Base-by-base conservation (phyloP, 2,329 filamentous ascomycete genomes). In the Beauveria pseudobassiana region DNA sequence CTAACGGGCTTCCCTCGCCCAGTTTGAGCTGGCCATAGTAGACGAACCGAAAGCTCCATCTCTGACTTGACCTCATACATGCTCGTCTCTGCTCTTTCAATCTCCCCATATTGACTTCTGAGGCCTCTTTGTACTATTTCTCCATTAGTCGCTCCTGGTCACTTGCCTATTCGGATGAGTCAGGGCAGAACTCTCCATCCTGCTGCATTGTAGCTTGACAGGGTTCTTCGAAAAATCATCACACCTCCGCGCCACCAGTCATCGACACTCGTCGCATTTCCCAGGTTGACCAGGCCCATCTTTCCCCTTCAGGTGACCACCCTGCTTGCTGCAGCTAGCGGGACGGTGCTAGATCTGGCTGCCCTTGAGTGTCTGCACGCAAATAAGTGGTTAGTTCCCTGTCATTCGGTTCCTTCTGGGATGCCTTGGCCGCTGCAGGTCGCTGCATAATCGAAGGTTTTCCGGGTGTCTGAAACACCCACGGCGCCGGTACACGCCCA, bases 191-290 rank as follows among this genome's bases (percentile, higher is more conserved):
- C 49, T 38, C 14, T 43, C 49, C 58, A 26, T 53, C 48, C 14
- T 28, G 42, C 58, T 26, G 12, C 58, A 53, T 53, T 43, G 49
- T 60, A 53, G 49, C 40, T 46, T 28, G 58, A 60, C 58, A 60
- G 40, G 58, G 58, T 60, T 53, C 49, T 52, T 46, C 20, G 10
- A 38, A 53, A 53, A 38, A 34, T n/a, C 18, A 46, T 45, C 30
- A 60, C 49, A 45, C 40, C 20, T 51, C 48, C 8, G 16, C 48
- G 58, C 49, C 28, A 50, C 48, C 58, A 53, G 34, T 28, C 48
- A 52, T 46, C 49, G 3, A 48, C 22, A 46, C 46, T 51, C 48
- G 2, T 34, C 48, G 26, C 30, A 24, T 45, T 26, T 45, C 28
- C 57, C 40, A 50, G n/a, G n/a, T 53, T 30, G n/a, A 24, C 26